Base-by-base conservation (phyloP, 768 basidiomycete species). In the Suillus americanus region DNA sequence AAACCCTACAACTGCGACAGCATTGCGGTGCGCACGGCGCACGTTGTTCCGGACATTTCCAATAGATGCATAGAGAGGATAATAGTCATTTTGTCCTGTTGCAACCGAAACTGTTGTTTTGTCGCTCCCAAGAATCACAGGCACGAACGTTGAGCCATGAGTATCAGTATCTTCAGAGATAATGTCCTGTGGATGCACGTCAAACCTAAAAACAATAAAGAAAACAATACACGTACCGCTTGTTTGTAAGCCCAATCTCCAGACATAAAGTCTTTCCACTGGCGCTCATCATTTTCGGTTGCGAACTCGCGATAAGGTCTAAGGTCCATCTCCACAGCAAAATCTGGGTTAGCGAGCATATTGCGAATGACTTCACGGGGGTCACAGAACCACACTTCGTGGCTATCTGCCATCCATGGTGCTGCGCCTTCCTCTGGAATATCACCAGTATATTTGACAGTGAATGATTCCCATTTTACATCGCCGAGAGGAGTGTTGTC, bases 391-490 rank as follows among this genome's bases (percentile, higher is more conserved):
- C 73, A 76, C 23, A 77, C 69, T 35, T 74, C 68, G 50, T 68
- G 75, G 3, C 61, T 65, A 23, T 70, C 60, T 0, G 55, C 46
- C 70, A 74, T 78, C 77, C 76, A 78, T 9, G 62, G 37, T 3
- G 73, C 70, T 4, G 53, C 38, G 6, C 68, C 65, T 12, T 62
- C 43, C 3, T 68, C 61, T 1, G 66, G 65, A 20, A 63, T 20
- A 5, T 70, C 54, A 18, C 75, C 68, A 35, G 54, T 60, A 64
- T 74, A 75, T 16, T 28, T 13, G 3, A 66, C 59, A 0, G 64
- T 60, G 33, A 76, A 72, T 5, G 65, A 68, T 33, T 77, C 25
- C 79, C 78, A 79, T 5, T 69, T 69, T 2, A 71, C n/a, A n/a
- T 73, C 74, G 10, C 78, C 74, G 25, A 70, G n/a, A 18, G 60